These are phyloP conservation scores for Primulina huaijiensis DNA, from an alignment of 257 asterid genomes.

Conservation along the genomic window DNA sequence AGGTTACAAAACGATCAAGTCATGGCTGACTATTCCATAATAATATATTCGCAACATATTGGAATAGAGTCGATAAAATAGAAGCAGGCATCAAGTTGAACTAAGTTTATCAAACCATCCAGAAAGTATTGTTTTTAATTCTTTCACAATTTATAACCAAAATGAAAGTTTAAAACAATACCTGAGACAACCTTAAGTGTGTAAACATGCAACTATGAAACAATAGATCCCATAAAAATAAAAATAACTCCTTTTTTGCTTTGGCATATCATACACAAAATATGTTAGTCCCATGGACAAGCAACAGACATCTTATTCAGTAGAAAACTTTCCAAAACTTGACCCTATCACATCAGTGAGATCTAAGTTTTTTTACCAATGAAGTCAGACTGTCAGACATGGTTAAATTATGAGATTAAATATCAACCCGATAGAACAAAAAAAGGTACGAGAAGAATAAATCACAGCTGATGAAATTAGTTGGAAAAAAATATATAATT, in stretches of 20 bases:
- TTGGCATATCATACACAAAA: background rate
- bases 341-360: background rate
- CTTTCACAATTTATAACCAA: too few species aligned
- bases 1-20: background rate
- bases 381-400: too few species aligned
- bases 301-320: background rate
- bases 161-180: background rate
- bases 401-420: background rate
- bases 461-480: constrained; percentile 8
- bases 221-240: background rate
- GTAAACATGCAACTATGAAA: constrained; percentile 1
- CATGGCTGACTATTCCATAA: background rate
- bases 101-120: too few species aligned
- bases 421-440: background rate
- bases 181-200: background rate
- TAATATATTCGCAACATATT: background rate
- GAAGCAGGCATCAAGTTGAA: background rate
- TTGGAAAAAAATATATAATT: constrained; percentile 9
- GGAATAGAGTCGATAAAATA: background rate
- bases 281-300: background rate
- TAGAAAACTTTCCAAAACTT: background rate
- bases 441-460: constrained; percentile 2
- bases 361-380: background rate
- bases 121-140: too few species aligned
- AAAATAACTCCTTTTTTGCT: background rate